Conservation (phyloP, 177 flowering plant genomes). For the Vitis hybrid region DNA sequence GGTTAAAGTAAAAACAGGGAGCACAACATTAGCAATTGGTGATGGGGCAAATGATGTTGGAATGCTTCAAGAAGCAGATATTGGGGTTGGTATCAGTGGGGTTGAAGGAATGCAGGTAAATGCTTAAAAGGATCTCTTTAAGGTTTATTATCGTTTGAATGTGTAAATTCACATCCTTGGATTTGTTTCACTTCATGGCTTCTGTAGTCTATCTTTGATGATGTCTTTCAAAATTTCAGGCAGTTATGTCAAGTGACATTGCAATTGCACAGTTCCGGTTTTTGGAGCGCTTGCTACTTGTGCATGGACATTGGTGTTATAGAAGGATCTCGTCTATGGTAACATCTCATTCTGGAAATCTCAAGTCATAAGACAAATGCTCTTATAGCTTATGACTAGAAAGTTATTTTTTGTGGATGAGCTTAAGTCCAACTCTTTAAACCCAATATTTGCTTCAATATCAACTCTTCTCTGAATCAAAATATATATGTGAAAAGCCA, state of each 20-base stretch:
- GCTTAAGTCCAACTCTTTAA: too few species aligned
- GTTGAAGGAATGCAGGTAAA: conserved; percentile 79
- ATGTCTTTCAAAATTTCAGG: conserved; percentile 33
- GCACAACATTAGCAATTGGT: conserved; percentile 66
- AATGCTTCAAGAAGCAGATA: conserved; percentile 87
- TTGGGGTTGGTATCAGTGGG: conserved; percentile 74
- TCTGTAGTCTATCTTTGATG: too few species aligned
- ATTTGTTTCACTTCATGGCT: neutral
- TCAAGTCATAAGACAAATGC: neutral
- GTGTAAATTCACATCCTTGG: neutral
- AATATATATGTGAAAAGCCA: too few species aligned
- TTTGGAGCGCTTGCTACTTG: conserved; percentile 65
- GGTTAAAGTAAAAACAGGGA: conserved; percentile 44
- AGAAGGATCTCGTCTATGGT: conserved; percentile 72
- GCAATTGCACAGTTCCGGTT: conserved; percentile 70
- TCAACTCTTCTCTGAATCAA: neutral
- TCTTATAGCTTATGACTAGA: too few species aligned
- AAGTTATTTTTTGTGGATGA: too few species aligned
- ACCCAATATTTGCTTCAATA: too few species aligned
- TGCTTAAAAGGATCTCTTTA: neutral
- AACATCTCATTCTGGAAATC: neutral
- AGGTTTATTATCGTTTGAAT: neutral
- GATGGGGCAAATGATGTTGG: conserved; percentile 87
- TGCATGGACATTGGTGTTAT: conserved; percentile 86
- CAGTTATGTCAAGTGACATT: conserved; percentile 82